Conservation (phyloP, 805 yeast species). For the Spathaspora girioi region DNA sequence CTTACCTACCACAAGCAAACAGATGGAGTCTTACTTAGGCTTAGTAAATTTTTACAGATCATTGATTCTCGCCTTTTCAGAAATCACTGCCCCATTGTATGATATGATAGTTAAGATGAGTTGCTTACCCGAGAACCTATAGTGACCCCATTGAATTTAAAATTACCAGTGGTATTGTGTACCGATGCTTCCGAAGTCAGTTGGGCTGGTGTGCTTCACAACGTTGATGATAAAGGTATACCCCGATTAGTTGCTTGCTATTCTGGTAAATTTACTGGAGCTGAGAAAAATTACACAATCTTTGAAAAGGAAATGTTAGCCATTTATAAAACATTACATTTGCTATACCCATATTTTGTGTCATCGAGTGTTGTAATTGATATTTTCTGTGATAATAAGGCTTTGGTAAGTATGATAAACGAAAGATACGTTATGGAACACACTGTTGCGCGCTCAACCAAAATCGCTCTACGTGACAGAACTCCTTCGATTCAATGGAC, state of each 20-base stretch:
- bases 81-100: not conserved
- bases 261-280: conserved; percentile 2
- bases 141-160: not conserved
- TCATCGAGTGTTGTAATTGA: not conserved
- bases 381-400: conserved; percentile 1
- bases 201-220: conserved; percentile 16
- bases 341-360: too few species aligned
- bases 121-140: not conserved
- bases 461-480: too few species aligned
- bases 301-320: conserved; percentile 1
- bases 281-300: not conserved
- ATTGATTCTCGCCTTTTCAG: not conserved
- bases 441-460: too few species aligned
- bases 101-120: not conserved
- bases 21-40: not conserved
- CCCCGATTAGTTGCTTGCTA: not conserved
- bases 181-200: conserved; percentile 1
- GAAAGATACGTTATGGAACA: too few species aligned
- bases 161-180: not conserved
- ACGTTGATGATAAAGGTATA: conserved; percentile 1
- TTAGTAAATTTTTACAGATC: not conserved
- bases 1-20: not conserved
- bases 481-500: too few species aligned
- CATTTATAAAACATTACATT: not conserved
- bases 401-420: not conserved